Evolutionary conservation across 495 filamentous ascomycete genomes (phyloP).

Genomic region (Lentithecium fluviatile): DNA sequence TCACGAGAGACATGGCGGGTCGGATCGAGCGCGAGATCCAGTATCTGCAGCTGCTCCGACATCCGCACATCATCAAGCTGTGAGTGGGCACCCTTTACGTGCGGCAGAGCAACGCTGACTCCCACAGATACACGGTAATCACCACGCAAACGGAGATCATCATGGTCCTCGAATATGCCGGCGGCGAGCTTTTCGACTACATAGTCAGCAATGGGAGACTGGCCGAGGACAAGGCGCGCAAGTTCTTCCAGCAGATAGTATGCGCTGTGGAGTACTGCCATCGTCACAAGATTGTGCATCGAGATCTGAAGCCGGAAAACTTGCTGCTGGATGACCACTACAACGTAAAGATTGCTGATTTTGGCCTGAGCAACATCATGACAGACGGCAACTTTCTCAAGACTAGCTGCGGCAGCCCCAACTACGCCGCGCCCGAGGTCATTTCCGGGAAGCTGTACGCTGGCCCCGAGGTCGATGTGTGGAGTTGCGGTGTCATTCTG

Average conservation of each 20-base stretch:
- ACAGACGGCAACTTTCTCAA: conserved; percentile 98
- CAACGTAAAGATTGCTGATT: conserved; percentile 99
- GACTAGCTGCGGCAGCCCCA: conserved; percentile 96
- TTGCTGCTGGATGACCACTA: conserved; percentile 87
- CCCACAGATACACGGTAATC: conserved; percentile 83
- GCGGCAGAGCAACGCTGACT: conserved; percentile 29
- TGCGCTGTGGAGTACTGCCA: conserved; percentile 99
- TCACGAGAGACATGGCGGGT: conserved; percentile 94
- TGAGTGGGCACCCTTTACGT: conserved; percentile 47
- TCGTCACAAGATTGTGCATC: conserved; percentile 96
- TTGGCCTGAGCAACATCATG: conserved; percentile 99
- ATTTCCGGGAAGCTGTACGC: conserved; percentile 98
- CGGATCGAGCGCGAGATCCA: conserved; percentile 97
- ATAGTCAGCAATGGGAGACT: conserved; percentile 89
- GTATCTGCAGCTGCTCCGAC: conserved; percentile 89
- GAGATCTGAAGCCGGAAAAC: conserved; percentile 97
- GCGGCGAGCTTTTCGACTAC: conserved; percentile 95
- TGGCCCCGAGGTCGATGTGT: conserved; percentile 96
- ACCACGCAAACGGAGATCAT: conserved; percentile 91
- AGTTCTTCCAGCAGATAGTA: conserved; percentile 99
- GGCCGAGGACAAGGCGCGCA: conserved; percentile 81
- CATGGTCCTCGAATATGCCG: conserved; percentile 98
- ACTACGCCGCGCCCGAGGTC: conserved; percentile 96
- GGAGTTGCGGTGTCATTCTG: conserved; percentile 98
- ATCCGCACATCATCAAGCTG: conserved; percentile 99